Evolutionary conservation across 805 yeast species (phyloP), one percentile per base, ranked within the genome.

Genomic region (Candida adriatica): DNA sequence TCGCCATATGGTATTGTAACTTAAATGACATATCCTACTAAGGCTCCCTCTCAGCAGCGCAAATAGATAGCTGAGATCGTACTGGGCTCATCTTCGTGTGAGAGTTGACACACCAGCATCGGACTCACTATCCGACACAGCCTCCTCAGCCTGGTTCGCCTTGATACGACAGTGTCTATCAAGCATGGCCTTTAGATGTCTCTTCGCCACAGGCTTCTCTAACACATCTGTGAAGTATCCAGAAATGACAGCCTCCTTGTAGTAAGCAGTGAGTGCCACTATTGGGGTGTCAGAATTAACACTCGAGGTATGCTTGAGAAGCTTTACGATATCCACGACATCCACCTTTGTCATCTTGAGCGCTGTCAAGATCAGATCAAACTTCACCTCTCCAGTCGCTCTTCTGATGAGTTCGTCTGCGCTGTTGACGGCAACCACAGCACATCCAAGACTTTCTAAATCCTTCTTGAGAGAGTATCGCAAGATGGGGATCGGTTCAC

Each of bases 401-500:
- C 92, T 61, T 38, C 92, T 67, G 10, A 87, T 71, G 37, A 87
- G 64, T 39, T 87, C 96, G 38, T 86, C 90, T 2, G 94, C 95
- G 37, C 77, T 76, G 0, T 76, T 63, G 6, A 84, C 81, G 3
- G 82, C 64, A 5, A 84, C 82, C 7, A 86, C 95, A 9, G 79
- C 74, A 58, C 95, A 86, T 1, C 94, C 94, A 16, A 77, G 51
- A 31, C 68, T 65, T 38, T 75, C 84, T 36, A 90, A 61, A 39
- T 78, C 66, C 37, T 68, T 72, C 26, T 75, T 69, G 17, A 79
- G 68, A 10, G 84, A 66, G 47, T 73, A 83, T 29, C 94, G 59
- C 43, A 84, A 78, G 35, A 80, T 80, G 0, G 95, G 92, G 38
- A 84, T 83, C 2, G 92, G 86, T 47, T 86, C 95, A 56, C 96